These are phyloP conservation scores for Calocybe gangraenosa DNA, from an alignment of 768 basidiomycete species.

Conservation along the genomic window DNA sequence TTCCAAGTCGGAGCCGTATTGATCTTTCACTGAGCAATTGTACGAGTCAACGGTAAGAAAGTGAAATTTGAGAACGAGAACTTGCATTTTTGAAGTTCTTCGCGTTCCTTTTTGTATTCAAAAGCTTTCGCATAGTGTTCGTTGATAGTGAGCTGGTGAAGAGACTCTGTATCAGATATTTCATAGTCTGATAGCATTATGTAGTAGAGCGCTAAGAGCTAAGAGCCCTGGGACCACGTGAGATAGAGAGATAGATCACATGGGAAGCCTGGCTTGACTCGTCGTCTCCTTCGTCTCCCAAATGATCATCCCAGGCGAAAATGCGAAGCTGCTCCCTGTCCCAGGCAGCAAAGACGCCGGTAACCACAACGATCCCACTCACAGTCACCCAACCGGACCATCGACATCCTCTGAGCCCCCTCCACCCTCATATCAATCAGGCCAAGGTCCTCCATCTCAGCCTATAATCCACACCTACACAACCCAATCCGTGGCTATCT, in stretches of 20 bases:
- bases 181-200: constrained; percentile 48
- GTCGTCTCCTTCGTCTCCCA: not conserved
- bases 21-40: constrained; percentile 67
- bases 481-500: not conserved
- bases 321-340: constrained; percentile 9
- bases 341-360: not conserved
- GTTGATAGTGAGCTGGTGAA: constrained; percentile 61
- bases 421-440: constrained; percentile 12
- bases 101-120: constrained; percentile 77
- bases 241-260: too few species aligned
- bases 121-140: constrained; percentile 80
- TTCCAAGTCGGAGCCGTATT: constrained; percentile 76
- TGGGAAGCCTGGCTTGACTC: too few species aligned
- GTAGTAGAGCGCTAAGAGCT: not conserved
- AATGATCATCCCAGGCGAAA: constrained; percentile 14
- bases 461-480: constrained; percentile 5
- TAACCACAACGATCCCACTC: too few species aligned
- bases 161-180: constrained; percentile 33
- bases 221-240: too few species aligned
- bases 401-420: constrained; percentile 1
- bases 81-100: constrained; percentile 77
- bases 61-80: constrained; percentile 10
- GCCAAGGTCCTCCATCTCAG: not conserved
- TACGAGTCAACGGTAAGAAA: constrained; percentile 3
- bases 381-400: too few species aligned